Evolutionary conservation across 2,329 filamentous ascomycete genomes (phyloP), one percentile per base, ranked within the genome.

Genomic region (Sclerotinia minor): DNA sequence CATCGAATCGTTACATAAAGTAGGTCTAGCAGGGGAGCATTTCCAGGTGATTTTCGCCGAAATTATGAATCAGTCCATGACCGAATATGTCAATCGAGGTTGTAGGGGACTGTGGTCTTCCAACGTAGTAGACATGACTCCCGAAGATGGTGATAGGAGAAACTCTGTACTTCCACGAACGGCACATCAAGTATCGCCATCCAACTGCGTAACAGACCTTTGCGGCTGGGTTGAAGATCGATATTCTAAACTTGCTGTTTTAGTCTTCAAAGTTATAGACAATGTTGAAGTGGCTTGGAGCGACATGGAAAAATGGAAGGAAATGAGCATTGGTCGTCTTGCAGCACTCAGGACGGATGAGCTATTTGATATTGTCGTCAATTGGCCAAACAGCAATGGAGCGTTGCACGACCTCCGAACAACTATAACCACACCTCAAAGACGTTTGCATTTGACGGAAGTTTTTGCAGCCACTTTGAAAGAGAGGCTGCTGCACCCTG

Each of bases 301-400:
- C 21, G 84, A 92, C 69, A 81, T 90, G 53, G 84, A 88, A 71
- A 86, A 86, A 70, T 92, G 89, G 85, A 89, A 89, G 75, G 86
- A 90, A 52, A 88, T 90, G 73, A 89, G 89, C 21, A 78, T 92
- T 55, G 85, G 85, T 3, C 85, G 89, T 55, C 82, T 94, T 21
- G 91, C 90, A 2, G 83, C 85, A 24, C 81, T 91, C 59, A 85
- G 92, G 54, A 91, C 90, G 57, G 82, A 84, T 9, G 88, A 92
- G 74, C 81, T 95, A 13, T 94, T 93, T 74, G 90, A 94, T 74
- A 93, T 94, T 75, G 88, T 93, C 57, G 83, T 91, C 68, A 83
- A 85, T 67, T 95, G 91, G 91, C 90, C 91, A 5, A 79, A 83
- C 47, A 92, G 89, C 72, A 83, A 84, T 66, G 88, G 89, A 2